A percentile compares a stretch with the other conserved stretches of the same genome.
phyloP scores from a whole-genome alignment of 129 eudicot genomes.

The Tagetes erecta region DNA sequence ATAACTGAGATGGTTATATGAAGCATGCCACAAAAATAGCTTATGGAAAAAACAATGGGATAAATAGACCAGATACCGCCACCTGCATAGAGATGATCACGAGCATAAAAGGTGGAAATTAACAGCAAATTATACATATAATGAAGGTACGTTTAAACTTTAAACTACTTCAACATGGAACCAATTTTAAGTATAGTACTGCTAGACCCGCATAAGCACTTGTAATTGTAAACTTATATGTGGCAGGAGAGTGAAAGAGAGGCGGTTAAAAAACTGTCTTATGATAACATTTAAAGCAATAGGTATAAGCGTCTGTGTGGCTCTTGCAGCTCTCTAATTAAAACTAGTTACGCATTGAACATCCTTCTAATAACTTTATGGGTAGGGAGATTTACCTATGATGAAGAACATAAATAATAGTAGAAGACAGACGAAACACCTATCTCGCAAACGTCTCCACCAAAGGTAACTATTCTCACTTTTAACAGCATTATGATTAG shows the following conservation, averaged over 20 bases:
- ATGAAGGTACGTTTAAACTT: too few species aligned
- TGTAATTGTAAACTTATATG: too few species aligned
- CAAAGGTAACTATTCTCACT: conserved; percentile 44
- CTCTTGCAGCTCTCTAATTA: too few species aligned
- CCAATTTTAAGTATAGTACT: too few species aligned
- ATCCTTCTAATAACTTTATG: background rate
- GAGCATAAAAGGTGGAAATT: background rate
- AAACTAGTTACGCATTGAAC: too few species aligned
- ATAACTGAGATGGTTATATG: conserved; percentile 42
- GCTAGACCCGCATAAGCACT: too few species aligned
- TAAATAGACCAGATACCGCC: conserved; percentile 84
- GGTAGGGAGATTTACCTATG: conserved; percentile 50
- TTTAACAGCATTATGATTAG: conserved; percentile 55
- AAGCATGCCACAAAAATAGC: conserved; percentile 55
- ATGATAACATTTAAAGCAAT: too few species aligned
- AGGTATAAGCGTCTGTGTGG: too few species aligned
- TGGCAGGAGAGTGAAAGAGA: too few species aligned
- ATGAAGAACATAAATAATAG: conserved; percentile 67
- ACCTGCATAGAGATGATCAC: conserved; percentile 49
- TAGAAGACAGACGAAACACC: conserved; percentile 63
- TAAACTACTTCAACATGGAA: too few species aligned
- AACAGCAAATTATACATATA: background rate
- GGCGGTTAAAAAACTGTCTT: too few species aligned
- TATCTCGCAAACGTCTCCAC: conserved; percentile 82
- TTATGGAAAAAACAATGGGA: conserved; percentile 65